Evolutionary conservation across 805 yeast genomes (phyloP).

Genomic region (Saccharomycopsis oosterbeekiorum): DNA sequence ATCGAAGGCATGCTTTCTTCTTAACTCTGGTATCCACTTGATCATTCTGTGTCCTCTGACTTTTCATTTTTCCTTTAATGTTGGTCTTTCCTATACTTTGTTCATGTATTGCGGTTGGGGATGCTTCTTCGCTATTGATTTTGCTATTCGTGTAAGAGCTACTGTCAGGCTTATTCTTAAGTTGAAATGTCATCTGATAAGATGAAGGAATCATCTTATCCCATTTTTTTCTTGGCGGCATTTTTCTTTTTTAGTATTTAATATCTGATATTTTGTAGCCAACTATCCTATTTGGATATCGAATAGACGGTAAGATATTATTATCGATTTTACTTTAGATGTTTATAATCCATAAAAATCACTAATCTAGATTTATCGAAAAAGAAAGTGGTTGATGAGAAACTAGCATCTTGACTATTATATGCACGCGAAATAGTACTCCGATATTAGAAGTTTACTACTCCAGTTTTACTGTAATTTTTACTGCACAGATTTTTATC

Average conservation of each 20-base stretch:
- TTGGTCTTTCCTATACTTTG: not conserved
- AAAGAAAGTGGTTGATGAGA: too few relatives aligned
- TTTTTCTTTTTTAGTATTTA: not conserved
- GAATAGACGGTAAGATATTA: too few relatives aligned
- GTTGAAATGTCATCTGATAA: not conserved
- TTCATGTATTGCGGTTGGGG: too few relatives aligned
- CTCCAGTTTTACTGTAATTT: not conserved
- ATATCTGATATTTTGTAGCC: not conserved
- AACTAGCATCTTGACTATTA: too few relatives aligned
- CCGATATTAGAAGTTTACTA: not conserved
- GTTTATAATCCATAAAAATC: too few relatives aligned
- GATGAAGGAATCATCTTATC: not conserved
- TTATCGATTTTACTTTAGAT: too few relatives aligned
- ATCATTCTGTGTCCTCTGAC: not conserved
- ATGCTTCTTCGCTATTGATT: not conserved
- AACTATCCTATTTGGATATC: not conserved
- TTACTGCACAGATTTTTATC: not conserved
- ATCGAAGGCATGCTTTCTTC: slow-evolving; percentile 49
- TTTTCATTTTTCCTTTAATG: not conserved
- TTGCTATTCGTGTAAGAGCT: not conserved
- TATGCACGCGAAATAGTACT: too few relatives aligned
- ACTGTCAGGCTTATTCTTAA: not conserved
- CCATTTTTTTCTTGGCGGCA: not conserved
- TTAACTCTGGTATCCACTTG: not conserved
- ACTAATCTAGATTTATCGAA: too few relatives aligned